These are phyloP conservation scores for Cyberlindnera americana DNA, from an alignment of 805 yeast species.

Conservation along the genomic window DNA sequence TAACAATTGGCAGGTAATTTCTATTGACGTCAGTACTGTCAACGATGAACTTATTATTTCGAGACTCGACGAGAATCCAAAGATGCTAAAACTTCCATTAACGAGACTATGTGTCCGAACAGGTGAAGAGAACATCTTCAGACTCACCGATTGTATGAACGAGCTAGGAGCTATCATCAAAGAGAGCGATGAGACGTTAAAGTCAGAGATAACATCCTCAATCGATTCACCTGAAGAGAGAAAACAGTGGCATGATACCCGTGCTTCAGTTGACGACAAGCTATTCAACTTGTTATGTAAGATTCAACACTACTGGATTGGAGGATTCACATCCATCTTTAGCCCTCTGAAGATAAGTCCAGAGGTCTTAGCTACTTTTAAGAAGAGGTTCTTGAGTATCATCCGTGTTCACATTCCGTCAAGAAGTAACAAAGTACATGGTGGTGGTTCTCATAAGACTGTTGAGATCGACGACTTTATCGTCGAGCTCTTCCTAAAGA, in stretches of 20 bases:
- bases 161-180: constrained; percentile 51
- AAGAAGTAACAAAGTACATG: constrained; percentile 37
- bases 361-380: constrained; percentile 32
- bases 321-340: constrained; percentile 71
- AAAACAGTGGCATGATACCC: constrained; percentile 71
- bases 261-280: constrained; percentile 58
- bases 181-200: constrained; percentile 60
- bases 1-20: constrained; percentile 51
- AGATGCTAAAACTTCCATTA: constrained; percentile 57
- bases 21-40: constrained; percentile 55
- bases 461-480: constrained; percentile 42
- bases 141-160: constrained; percentile 42
- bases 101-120: constrained; percentile 45
- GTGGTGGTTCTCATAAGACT: constrained; percentile 15
- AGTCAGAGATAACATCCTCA: constrained; percentile 44
- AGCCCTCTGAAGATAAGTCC: constrained; percentile 30
- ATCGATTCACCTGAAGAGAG: constrained; percentile 58
- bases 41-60: constrained; percentile 59
- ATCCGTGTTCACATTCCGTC: constrained; percentile 48
- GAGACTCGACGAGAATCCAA: constrained; percentile 39
- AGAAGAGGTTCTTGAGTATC: constrained; percentile 34
- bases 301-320: constrained; percentile 69
- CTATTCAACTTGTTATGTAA: constrained; percentile 49
- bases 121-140: constrained; percentile 37
- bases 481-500: constrained; percentile 47